These are phyloP conservation scores for Cunninghamia lanceolata DNA, from an alignment of 75 land plant genomes.

Conservation along the genomic window DNA sequence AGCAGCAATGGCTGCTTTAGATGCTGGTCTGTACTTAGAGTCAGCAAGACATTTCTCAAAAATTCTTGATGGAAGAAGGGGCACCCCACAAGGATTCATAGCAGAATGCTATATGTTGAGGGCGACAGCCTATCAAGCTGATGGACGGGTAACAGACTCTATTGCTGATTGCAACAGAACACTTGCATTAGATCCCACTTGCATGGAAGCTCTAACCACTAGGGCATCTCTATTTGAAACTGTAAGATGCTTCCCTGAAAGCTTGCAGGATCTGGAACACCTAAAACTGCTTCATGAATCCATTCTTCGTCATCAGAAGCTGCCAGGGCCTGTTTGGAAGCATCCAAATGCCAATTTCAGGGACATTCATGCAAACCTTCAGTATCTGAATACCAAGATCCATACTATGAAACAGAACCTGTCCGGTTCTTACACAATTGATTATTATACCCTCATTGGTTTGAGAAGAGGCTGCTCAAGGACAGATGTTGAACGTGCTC, in stretches of 20 bases:
- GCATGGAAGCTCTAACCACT: slow-evolving; percentile 48
- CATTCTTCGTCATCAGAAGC: slow-evolving; percentile 54
- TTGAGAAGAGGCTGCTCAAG: slow-evolving; percentile 58
- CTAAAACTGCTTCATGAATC: slow-evolving; percentile 61
- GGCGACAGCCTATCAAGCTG: slow-evolving; percentile 46
- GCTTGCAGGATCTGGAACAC: slow-evolving; percentile 66
- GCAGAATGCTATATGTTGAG: slow-evolving; percentile 66
- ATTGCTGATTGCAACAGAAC: slow-evolving; percentile 75
- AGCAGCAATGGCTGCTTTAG: slow-evolving; percentile 70
- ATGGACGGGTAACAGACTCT: slow-evolving; percentile 59
- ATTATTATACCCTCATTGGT: slow-evolving; percentile 61
- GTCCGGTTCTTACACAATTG: slow-evolving; percentile 33
- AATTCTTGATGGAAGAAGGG: slow-evolving; percentile 64
- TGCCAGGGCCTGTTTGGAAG: slow-evolving; percentile 64
- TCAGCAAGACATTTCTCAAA: slow-evolving; percentile 73
- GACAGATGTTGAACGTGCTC: slow-evolving; percentile 64
- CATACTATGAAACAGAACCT: slow-evolving; percentile 38
- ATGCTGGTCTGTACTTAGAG: slow-evolving; percentile 66
- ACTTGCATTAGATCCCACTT: slow-evolving; percentile 60
- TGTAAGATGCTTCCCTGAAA: slow-evolving; percentile 53
- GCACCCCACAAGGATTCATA: slow-evolving; percentile 59
- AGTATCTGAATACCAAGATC: slow-evolving; percentile 31
- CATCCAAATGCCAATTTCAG: slow-evolving; percentile 33
- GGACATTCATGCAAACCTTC: slow-evolving; percentile 47
- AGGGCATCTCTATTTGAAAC: slow-evolving; percentile 55